Evolutionary conservation across 2,329 filamentous ascomycete species (phyloP).

Genomic region (Aspergillus glaucus): DNA sequence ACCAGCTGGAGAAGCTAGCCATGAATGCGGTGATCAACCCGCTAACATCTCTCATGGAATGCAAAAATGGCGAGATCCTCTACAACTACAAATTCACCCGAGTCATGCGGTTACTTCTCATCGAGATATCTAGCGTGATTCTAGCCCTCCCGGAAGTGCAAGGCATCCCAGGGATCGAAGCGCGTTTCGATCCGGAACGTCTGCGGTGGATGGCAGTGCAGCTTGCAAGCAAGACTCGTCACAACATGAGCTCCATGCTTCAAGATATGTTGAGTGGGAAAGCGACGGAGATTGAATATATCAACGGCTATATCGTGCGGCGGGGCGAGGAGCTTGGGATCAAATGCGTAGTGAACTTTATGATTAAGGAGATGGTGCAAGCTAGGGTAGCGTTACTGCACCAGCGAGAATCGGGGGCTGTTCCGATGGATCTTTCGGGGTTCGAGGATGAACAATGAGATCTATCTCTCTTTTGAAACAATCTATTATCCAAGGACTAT

Average conservation of each 20-base stretch:
- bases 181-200: slow-evolving; percentile 55
- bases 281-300: slow-evolving; percentile 70
- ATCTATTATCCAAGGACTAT: too few relatives aligned
- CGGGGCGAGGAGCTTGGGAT: slow-evolving; percentile 68
- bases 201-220: slow-evolving; percentile 55
- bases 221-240: slow-evolving; percentile 49
- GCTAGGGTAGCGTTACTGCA: slow-evolving; percentile 54
- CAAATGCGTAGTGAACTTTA: slow-evolving; percentile 64
- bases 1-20: slow-evolving; percentile 73
- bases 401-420: slow-evolving; percentile 21
- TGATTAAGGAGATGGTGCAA: slow-evolving; percentile 66
- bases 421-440: slow-evolving; percentile 25
- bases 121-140: slow-evolving; percentile 69
- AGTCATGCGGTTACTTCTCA: slow-evolving; percentile 64
- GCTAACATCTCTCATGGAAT: slow-evolving; percentile 71
- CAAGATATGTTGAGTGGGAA: slow-evolving; percentile 56
- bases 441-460: slow-evolving; percentile 6
- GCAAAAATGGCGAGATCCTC: slow-evolving; percentile 64
- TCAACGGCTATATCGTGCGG: slow-evolving; percentile 80
- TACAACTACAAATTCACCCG: slow-evolving; percentile 60
- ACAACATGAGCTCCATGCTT: slow-evolving; percentile 62
- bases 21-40: slow-evolving; percentile 74
- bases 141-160: slow-evolving; percentile 67
- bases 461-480: neutral
- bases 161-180: slow-evolving; percentile 52